Percentiles rank a stretch among this genome's conserved stretches.
Evolutionary conservation across 1,139 yeast species (phyloP).

Genomic region (Suhomyces kunorum): DNA sequence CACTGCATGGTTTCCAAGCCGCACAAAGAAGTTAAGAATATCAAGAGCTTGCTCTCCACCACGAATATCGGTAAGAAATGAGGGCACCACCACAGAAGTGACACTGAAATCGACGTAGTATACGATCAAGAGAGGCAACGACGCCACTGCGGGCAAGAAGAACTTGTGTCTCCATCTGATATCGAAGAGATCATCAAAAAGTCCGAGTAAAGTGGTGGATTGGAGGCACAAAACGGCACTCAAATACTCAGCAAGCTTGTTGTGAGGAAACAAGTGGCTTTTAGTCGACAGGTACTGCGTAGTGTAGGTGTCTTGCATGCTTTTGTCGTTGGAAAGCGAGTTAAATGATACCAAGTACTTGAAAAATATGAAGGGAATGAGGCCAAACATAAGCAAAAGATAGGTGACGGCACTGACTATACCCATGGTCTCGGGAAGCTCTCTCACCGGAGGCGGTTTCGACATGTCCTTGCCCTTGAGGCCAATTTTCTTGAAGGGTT

Average conservation of each 20-base stretch:
- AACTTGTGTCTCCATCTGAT: slow-evolving; percentile 97
- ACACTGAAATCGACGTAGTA: slow-evolving; percentile 94
- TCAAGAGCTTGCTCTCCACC: slow-evolving; percentile 26
- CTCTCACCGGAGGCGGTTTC: slow-evolving; percentile 59
- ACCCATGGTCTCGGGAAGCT: slow-evolving; percentile 89
- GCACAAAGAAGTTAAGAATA: slow-evolving; percentile 26
- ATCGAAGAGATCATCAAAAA: slow-evolving; percentile 93
- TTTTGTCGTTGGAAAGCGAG: slow-evolving; percentile 38
- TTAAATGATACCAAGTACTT: slow-evolving; percentile 65
- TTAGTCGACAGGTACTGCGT: slow-evolving; percentile 37
- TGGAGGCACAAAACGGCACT: slow-evolving; percentile 83
- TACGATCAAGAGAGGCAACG: slow-evolving; percentile 86
- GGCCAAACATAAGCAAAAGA: slow-evolving; percentile 74
- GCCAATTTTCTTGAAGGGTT: slow-evolving; percentile 73
- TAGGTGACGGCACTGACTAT: slow-evolving; percentile 82
- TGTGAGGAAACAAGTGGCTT: slow-evolving; percentile 70
- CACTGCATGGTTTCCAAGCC: slow-evolving; percentile 36
- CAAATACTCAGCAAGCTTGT: slow-evolving; percentile 79
- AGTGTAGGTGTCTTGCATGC: slow-evolving; percentile 35
- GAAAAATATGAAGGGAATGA: slow-evolving; percentile 87
- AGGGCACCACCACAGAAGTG: slow-evolving; percentile 86
- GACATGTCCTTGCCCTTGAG: slow-evolving; percentile 81
- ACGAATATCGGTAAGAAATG: slow-evolving; percentile 49
- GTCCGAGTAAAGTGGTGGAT: slow-evolving; percentile 81
- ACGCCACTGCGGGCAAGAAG: slow-evolving; percentile 90